Evolutionary conservation across 345 rosid genomes (phyloP).

Genomic region (Punica granatum): DNA sequence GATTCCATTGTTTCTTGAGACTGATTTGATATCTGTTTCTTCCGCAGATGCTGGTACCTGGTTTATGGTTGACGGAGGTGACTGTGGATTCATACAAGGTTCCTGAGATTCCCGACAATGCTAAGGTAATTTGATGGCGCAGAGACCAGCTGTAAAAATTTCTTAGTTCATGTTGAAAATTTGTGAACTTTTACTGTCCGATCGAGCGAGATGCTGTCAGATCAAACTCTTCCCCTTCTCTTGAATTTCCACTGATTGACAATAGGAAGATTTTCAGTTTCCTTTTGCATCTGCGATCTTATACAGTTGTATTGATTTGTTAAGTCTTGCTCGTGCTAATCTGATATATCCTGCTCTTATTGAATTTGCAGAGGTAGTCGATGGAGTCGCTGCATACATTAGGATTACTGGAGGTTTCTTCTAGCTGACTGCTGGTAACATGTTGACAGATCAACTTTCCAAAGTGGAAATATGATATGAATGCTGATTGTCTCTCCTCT

Average conservation of each 20-base stretch:
- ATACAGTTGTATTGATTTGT: not conserved
- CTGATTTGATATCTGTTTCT: not conserved
- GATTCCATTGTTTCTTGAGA: not conserved
- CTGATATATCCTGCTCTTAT: not conserved
- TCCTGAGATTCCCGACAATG: conserved; percentile 38
- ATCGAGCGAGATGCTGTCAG: not conserved
- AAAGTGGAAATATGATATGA: conserved; percentile 20
- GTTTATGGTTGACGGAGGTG: conserved; percentile 60
- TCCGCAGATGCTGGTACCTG: conserved; percentile 58
- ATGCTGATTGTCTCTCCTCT: conserved; percentile 18
- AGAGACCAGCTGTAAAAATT: not conserved
- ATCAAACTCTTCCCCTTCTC: not conserved
- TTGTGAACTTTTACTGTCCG: not conserved
- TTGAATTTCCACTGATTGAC: too few species aligned
- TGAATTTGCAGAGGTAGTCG: conserved; percentile 2
- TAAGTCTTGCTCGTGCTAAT: not conserved
- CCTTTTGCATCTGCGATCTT: not conserved
- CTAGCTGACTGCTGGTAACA: conserved; percentile 13
- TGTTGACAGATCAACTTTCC: conserved; percentile 7
- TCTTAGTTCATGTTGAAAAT: not conserved
- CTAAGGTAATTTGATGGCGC: conserved; percentile 34
- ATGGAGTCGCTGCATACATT: not conserved
- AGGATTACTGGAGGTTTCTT: not conserved
- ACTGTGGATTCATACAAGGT: conserved; percentile 57
- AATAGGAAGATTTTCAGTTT: not conserved